Evolutionary conservation across 2,329 filamentous ascomycete genomes (phyloP).

Genomic region (Corinectria fuckeliana): DNA sequence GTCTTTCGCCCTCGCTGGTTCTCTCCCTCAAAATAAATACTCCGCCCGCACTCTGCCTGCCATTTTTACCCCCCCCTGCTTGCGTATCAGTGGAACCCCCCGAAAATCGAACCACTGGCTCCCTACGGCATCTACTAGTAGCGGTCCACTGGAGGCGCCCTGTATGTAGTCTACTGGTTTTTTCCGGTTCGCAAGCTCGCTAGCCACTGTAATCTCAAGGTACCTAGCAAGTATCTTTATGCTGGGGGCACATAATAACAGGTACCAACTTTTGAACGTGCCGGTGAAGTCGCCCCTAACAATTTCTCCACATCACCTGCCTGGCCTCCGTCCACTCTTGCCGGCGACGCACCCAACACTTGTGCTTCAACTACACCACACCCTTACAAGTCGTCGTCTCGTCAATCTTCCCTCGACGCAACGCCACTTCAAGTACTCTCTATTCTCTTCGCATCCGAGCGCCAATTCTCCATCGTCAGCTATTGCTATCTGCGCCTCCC

Average conservation of each 20-base stretch:
- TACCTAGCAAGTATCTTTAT: constrained; percentile 7
- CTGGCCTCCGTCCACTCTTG: constrained; percentile 29
- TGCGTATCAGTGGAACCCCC: constrained; percentile 32
- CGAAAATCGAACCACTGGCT: constrained; percentile 38
- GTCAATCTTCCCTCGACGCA: constrained; percentile 18
- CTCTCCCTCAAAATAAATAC: constrained; percentile 1
- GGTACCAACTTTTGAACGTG: constrained; percentile 9
- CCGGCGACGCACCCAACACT: constrained; percentile 17
- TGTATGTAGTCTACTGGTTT: constrained; percentile 31
- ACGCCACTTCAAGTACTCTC: constrained; percentile 2
- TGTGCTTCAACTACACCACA: constrained; percentile 29
- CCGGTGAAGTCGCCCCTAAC: constrained; percentile 18
- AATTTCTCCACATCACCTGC: constrained; percentile 40
- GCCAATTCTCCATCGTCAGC: constrained; percentile 15
- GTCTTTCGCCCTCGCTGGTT: neutral
- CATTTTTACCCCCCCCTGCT: neutral
- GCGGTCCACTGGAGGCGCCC: constrained; percentile 24
- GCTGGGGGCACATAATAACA: neutral
- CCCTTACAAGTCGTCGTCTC: constrained; percentile 21
- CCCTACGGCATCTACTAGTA: constrained; percentile 6
- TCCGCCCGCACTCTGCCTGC: neutral
- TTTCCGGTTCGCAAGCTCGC: constrained; percentile 26
- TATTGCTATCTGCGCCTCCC: constrained; percentile 23
- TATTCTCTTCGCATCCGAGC: neutral
- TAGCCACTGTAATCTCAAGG: constrained; percentile 13